These are phyloP conservation scores for Retiboletus flavoniger DNA, from an alignment of 1,284 basidiomycete species.

Conservation along the genomic window DNA sequence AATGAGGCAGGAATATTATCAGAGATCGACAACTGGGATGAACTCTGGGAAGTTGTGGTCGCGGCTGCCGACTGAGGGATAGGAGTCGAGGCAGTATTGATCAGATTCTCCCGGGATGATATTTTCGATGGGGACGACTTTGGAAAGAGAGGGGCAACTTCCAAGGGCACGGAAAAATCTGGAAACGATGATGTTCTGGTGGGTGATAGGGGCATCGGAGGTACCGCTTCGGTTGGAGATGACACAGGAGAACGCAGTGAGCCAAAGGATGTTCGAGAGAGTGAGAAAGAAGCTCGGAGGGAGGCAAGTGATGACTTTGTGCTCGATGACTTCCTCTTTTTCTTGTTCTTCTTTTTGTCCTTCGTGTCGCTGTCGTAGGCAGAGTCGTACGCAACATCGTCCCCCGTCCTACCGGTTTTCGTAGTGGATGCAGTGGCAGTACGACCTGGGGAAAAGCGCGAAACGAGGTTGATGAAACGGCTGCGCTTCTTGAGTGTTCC, in stretches of 20 bases:
- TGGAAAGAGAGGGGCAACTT: neutral
- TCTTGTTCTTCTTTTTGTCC: constrained; percentile 15
- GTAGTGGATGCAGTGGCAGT: constrained; percentile 6
- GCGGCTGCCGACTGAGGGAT: constrained; percentile 32
- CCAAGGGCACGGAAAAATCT: neutral
- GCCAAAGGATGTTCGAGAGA: constrained; percentile 32
- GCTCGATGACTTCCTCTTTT: constrained; percentile 17
- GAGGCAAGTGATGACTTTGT: constrained; percentile 35
- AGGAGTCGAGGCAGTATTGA: constrained; percentile 16
- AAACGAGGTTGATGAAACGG: constrained; percentile 33
- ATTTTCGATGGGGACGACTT: constrained; percentile 17
- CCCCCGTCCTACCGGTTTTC: neutral
- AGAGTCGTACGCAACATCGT: constrained; percentile 23
- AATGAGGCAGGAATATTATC: constrained; percentile 6
- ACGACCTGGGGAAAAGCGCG: constrained; percentile 32
- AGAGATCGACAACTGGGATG: constrained; percentile 22
- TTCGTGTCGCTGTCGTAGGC: constrained; percentile 23
- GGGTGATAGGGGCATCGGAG: constrained; percentile 31
- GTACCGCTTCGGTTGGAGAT: constrained; percentile 22
- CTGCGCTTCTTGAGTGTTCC: constrained; percentile 31
- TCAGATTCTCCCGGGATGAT: constrained; percentile 18
- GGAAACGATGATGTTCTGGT: constrained; percentile 5
- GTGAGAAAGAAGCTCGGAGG: constrained; percentile 31
- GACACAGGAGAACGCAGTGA: constrained; percentile 26
- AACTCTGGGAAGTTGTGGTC: constrained; percentile 21